These are phyloP conservation scores for Suillus cothurnatus DNA, from an alignment of 768 basidiomycete genomes.

Conservation along the genomic window DNA sequence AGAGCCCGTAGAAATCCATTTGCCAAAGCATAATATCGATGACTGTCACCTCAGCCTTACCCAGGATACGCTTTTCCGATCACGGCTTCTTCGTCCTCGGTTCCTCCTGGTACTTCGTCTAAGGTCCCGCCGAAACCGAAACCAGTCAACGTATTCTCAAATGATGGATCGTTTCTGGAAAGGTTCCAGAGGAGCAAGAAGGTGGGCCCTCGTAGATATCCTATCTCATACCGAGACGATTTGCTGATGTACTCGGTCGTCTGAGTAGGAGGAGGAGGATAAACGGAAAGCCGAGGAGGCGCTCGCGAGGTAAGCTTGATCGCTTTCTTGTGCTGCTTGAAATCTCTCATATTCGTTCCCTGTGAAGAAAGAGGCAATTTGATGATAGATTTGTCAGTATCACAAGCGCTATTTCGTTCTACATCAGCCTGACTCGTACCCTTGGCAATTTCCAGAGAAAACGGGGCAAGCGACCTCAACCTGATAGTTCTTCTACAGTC, in stretches of 20 bases:
- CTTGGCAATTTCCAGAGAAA: conserved; percentile 45
- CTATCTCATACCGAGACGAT: neutral
- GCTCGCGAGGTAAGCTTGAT: conserved; percentile 45
- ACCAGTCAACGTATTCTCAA: conserved; percentile 62
- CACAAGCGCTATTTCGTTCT: neutral
- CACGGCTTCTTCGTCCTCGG: conserved; percentile 21
- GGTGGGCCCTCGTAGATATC: conserved; percentile 36
- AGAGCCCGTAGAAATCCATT: neutral
- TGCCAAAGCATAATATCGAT: neutral
- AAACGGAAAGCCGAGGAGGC: conserved; percentile 55
- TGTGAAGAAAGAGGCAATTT: conserved; percentile 58
- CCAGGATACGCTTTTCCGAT: conserved; percentile 21
- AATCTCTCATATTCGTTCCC: neutral
- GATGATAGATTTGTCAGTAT: conserved; percentile 61
- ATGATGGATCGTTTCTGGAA: conserved; percentile 71
- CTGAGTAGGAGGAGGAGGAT: conserved; percentile 55
- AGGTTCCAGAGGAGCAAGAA: conserved; percentile 59
- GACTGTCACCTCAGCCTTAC: conserved; percentile 6
- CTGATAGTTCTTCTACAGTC: conserved; percentile 39
- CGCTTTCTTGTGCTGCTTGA: neutral
- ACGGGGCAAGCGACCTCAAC: conserved; percentile 56
- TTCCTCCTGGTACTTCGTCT: conserved; percentile 20
- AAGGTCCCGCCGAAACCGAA: conserved; percentile 39
- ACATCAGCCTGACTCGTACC: neutral
- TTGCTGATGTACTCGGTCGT: neutral